These are phyloP conservation scores for Xylaria multiplex DNA, from an alignment of 2,329 filamentous ascomycete species.

Conservation along the genomic window DNA sequence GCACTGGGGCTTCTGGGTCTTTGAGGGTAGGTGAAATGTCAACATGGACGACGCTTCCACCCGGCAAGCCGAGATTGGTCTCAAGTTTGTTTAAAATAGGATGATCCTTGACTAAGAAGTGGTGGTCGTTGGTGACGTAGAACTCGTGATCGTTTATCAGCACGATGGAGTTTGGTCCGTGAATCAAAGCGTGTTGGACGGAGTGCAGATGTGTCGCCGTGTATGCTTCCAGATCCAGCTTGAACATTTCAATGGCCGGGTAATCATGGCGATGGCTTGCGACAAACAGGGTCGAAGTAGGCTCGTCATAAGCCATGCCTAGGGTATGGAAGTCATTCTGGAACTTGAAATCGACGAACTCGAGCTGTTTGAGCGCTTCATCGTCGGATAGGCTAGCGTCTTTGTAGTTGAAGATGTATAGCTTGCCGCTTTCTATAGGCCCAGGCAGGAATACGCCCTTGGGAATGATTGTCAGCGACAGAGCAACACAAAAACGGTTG, in stretches of 20 bases:
- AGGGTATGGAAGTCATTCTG: conserved; percentile 53
- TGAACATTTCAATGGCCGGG: conserved; percentile 54
- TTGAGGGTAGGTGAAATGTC: conserved; percentile 38
- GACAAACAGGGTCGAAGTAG: conserved; percentile 51
- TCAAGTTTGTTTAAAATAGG: conserved; percentile 48
- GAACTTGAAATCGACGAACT: conserved; percentile 42
- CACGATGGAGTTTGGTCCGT: conserved; percentile 53
- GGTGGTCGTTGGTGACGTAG: conserved; percentile 56
- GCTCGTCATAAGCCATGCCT: conserved; percentile 53
- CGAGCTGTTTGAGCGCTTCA: conserved; percentile 40
- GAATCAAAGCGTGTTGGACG: conserved; percentile 53
- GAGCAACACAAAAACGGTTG: conserved; percentile 6
- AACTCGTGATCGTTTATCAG: conserved; percentile 51
- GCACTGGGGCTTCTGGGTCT: conserved; percentile 32
- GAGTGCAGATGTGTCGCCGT: conserved; percentile 52
- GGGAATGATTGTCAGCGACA: conserved; percentile 15
- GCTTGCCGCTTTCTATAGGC: conserved; percentile 42
- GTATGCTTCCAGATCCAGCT: conserved; percentile 48
- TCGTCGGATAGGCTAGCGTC: conserved; percentile 37
- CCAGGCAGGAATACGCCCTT: conserved; percentile 48
- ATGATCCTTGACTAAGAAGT: conserved; percentile 45
- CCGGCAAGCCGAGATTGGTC: conserved; percentile 49
- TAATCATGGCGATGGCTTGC: conserved; percentile 52
- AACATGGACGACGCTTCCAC: conserved; percentile 53
- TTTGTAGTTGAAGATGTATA: conserved; percentile 54